A percentile compares a stretch with the other conserved stretches of the same genome.
Evolutionary conservation across 2,329 filamentous ascomycete species (phyloP).

Genomic region (Ophidiomyces ophidiicola): DNA sequence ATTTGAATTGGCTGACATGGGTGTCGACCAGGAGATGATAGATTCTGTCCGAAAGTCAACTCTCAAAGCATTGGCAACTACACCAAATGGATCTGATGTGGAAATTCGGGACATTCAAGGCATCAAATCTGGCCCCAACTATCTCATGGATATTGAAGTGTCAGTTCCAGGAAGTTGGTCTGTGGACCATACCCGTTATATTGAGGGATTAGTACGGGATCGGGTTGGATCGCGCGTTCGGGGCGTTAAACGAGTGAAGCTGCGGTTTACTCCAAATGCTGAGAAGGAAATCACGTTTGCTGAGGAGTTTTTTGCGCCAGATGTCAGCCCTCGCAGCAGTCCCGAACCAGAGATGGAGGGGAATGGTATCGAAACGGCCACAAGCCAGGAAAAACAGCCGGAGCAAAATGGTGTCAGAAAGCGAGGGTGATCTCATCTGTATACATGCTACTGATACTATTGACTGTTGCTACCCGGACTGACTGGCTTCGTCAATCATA

Average conservation of each 20-base stretch:
- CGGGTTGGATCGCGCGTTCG: conserved; percentile 64
- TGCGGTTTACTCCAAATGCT: conserved; percentile 68
- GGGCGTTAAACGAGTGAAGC: conserved; percentile 69
- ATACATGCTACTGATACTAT: too few relatives aligned
- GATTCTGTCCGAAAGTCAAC: conserved; percentile 56
- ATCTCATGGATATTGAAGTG: conserved; percentile 79
- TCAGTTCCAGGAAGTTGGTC: conserved; percentile 67
- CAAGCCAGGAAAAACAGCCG: background rate
- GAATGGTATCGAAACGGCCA: conserved; percentile 15
- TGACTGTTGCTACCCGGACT: too few relatives aligned
- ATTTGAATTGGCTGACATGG: conserved; percentile 79
- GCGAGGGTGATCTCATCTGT: background rate
- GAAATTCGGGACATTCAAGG: conserved; percentile 71
- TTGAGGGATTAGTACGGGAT: conserved; percentile 64
- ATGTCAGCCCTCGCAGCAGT: conserved; percentile 45
- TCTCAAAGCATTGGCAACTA: conserved; percentile 44
- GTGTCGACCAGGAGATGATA: conserved; percentile 75
- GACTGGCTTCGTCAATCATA: too few relatives aligned
- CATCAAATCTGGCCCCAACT: conserved; percentile 93
- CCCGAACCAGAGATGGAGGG: conserved; percentile 50
- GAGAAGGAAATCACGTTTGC: conserved; percentile 47
- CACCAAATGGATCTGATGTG: conserved; percentile 46
- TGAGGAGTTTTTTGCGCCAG: conserved; percentile 65
- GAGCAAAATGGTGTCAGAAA: conserved; percentile 2
- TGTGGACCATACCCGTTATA: conserved; percentile 51